These are phyloP conservation scores for Aspergillus sergii DNA, from an alignment of 2,329 filamentous ascomycete genomes.

Conservation along the genomic window DNA sequence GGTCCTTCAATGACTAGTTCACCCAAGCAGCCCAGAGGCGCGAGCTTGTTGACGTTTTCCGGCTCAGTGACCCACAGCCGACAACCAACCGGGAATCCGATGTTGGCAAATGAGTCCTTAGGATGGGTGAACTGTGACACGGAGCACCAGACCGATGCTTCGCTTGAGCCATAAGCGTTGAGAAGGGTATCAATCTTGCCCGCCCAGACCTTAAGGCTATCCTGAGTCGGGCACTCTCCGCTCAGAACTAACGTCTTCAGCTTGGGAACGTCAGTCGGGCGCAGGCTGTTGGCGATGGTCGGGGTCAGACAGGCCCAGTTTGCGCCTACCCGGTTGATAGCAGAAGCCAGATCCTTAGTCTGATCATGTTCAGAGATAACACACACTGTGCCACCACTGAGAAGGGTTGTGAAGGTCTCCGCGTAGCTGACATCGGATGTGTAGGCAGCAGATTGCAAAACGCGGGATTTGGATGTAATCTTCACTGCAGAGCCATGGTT, in stretches of 20 bases:
- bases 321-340: slow-evolving; percentile 32
- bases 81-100: slow-evolving; percentile 36
- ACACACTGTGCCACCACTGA: slow-evolving; percentile 36
- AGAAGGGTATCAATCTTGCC: neutral
- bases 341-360: slow-evolving; percentile 47
- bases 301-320: slow-evolving; percentile 14
- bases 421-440: slow-evolving; percentile 39
- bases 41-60: slow-evolving; percentile 36
- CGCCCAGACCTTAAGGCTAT: neutral
- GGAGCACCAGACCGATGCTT: neutral
- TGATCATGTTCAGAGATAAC: slow-evolving; percentile 51
- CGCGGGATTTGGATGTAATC: slow-evolving; percentile 35
- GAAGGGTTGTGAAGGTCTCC: slow-evolving; percentile 23
- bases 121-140: neutral
- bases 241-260: neutral
- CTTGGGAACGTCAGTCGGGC: neutral
- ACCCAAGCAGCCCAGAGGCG: slow-evolving; percentile 40
- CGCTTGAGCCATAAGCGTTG: neutral
- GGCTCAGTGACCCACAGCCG: slow-evolving; percentile 42
- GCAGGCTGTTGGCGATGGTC: neutral
- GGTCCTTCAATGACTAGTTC: slow-evolving; percentile 44
- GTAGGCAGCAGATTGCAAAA: slow-evolving; percentile 35
- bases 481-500: slow-evolving; percentile 48
- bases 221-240: neutral
- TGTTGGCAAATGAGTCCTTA: slow-evolving; percentile 18